A percentile compares a stretch with the other conserved stretches of the same genome.
Conservation (phyloP, 2,329 filamentous ascomycete genomes). For the Amesomyces nigricolor region DNA sequence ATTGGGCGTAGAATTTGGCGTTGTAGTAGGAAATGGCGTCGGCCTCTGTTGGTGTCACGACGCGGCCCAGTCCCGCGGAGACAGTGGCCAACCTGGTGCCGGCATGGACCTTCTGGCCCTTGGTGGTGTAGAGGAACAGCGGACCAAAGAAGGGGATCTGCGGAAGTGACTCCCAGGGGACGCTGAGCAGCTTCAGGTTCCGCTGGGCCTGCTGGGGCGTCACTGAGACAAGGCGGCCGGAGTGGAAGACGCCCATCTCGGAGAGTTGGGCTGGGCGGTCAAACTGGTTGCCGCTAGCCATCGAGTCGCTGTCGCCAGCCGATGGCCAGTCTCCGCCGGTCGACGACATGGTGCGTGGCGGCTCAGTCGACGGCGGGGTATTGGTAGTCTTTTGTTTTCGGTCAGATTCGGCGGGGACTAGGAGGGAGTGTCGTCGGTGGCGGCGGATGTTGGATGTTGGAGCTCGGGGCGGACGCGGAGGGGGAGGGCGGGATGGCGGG, state of each 20-base stretch:
- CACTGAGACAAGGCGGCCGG: not conserved
- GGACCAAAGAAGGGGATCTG: conserved; percentile 17
- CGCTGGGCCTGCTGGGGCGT: conserved; percentile 4
- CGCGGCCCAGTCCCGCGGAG: conserved; percentile 4
- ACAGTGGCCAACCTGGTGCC: not conserved
- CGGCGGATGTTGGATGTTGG: too few species aligned
- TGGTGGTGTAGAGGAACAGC: conserved; percentile 7
- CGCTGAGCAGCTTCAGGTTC: conserved; percentile 14
- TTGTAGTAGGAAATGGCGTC: conserved; percentile 18
- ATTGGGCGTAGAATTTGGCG: conserved; percentile 3
- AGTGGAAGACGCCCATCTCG: not conserved
- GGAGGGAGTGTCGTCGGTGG: too few species aligned
- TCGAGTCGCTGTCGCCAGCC: not conserved
- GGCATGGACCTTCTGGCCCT: conserved; percentile 15
- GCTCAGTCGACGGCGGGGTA: not conserved
- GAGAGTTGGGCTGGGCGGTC: conserved; percentile 2
- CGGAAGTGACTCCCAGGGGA: conserved; percentile 21
- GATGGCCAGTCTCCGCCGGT: conserved; percentile 5
- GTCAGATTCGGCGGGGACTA: not conserved
- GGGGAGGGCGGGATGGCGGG: too few species aligned
- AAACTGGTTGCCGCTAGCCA: not conserved
- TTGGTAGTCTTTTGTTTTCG: not conserved
- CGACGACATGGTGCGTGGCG: conserved; percentile 13
- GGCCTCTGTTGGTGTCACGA: conserved; percentile 16
- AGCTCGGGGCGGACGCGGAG: too few species aligned